A percentile compares a stretch with the other conserved stretches of the same genome.
Conservation (phyloP, 345 rosid species). For the Eucalyptus cloeziana region DNA sequence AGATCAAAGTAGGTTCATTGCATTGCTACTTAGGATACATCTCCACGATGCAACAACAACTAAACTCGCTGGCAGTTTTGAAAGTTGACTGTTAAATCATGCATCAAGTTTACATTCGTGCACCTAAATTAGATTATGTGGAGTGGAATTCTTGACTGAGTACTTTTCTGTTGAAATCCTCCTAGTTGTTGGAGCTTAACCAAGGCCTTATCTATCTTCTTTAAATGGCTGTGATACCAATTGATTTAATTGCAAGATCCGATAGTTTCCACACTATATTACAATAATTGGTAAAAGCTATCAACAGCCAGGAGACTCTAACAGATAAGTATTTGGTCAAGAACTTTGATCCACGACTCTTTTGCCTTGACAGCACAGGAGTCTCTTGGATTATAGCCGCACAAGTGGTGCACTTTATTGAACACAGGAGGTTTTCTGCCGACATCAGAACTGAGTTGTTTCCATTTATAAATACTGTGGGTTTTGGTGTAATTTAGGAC, state of each 20-base stretch:
- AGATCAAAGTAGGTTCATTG: not conserved
- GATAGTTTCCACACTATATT: not conserved
- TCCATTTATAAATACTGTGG: not conserved
- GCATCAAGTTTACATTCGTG: not conserved
- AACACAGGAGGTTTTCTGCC: not conserved
- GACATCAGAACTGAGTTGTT: not conserved
- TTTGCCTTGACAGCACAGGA: not conserved
- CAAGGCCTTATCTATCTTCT: not conserved
- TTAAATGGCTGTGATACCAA: not conserved
- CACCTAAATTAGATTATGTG: not conserved
- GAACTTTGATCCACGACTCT: not conserved
- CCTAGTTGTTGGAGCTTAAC: not conserved
- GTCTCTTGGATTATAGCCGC: not conserved
- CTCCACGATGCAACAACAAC: not conserved
- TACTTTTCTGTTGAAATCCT: not conserved
- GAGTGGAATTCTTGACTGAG: not conserved
- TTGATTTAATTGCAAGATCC: not conserved
- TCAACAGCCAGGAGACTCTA: not conserved
- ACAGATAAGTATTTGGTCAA: not conserved
- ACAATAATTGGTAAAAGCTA: not conserved
- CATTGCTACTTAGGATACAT: not conserved
- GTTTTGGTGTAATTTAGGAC: not conserved
- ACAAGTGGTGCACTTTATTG: not conserved
- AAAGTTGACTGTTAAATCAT: not conserved
- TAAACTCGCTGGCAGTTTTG: not conserved